Conservation (phyloP, 2,329 filamentous ascomycete species). For the Colletotrichum sp. region DNA sequence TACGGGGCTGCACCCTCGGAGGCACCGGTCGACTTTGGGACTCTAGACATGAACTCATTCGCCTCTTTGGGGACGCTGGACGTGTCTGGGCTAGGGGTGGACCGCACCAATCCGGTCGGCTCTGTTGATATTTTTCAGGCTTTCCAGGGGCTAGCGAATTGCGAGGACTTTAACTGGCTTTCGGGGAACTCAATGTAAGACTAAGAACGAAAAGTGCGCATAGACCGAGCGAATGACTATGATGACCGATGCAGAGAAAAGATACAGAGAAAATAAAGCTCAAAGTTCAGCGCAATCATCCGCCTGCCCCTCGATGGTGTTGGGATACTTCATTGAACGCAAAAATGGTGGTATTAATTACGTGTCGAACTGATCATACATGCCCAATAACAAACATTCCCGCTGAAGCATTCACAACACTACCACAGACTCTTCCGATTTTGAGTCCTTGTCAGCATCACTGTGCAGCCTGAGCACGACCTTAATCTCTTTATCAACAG, state of each 20-base stretch:
- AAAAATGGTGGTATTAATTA: neutral
- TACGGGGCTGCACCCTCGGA: neutral
- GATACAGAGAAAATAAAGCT: neutral
- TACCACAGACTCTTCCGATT: neutral
- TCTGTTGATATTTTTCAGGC: neutral
- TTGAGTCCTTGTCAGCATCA: neutral
- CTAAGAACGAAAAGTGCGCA: neutral
- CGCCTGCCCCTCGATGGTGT: too few species aligned
- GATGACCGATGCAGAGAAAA: neutral
- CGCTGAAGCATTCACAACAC: neutral
- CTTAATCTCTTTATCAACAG: neutral
- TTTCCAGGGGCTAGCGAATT: neutral
- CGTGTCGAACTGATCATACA: neutral
- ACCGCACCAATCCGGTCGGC: neutral
- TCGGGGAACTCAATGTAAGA: neutral
- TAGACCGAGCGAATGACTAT: neutral
- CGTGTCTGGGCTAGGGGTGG: neutral
- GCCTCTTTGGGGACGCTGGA: neutral
- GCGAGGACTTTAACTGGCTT: constrained; percentile 8
- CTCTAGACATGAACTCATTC: neutral
- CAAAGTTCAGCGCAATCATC: neutral
- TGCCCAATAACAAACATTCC: neutral
- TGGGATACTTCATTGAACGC: too few species aligned
- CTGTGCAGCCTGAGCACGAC: neutral
- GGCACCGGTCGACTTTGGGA: neutral